These are phyloP conservation scores for Rhizopus delemar DNA, from an alignment of 371 early-diverging fungal species.

Conservation along the genomic window DNA sequence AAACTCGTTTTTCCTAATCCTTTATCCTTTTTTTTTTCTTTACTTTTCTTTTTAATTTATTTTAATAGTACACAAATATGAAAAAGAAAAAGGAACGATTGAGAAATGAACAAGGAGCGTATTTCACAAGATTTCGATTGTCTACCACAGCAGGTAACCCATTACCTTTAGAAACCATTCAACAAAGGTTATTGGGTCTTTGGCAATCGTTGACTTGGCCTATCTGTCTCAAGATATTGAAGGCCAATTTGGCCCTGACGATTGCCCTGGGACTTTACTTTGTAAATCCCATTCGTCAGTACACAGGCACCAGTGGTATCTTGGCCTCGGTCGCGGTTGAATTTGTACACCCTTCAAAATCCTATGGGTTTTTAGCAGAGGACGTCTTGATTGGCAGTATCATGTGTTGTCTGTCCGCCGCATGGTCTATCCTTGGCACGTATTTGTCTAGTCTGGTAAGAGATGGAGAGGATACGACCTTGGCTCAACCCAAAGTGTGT, in stretches of 20 bases:
- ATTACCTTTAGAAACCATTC: constrained; percentile 36
- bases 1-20: no score
- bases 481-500: constrained; percentile 35
- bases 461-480: constrained; percentile 13
- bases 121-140: constrained; percentile 27
- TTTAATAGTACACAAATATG: no score
- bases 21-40: no score
- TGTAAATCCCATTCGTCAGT: constrained; percentile 29
- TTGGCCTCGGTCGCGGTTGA: constrained; percentile 46
- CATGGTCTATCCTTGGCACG: constrained; percentile 42
- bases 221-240: constrained; percentile 39
- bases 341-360: constrained; percentile 51
- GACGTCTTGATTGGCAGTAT: constrained; percentile 38
- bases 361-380: constrained; percentile 46
- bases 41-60: no score
- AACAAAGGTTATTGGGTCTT: constrained; percentile 31
- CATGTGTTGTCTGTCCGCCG: constrained; percentile 45
- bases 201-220: constrained; percentile 48
- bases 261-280: constrained; percentile 34
- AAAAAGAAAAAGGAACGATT: no score
- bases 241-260: constrained; percentile 47
- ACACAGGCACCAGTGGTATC: constrained; percentile 28
- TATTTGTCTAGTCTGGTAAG: constrained; percentile 38
- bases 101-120: no score
- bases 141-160: constrained; percentile 33